Percentiles rank a stretch among this genome's conserved stretches.
Conservation (phyloP, 1,284 basidiomycete species). For the Phaffia rhodozyma region DNA sequence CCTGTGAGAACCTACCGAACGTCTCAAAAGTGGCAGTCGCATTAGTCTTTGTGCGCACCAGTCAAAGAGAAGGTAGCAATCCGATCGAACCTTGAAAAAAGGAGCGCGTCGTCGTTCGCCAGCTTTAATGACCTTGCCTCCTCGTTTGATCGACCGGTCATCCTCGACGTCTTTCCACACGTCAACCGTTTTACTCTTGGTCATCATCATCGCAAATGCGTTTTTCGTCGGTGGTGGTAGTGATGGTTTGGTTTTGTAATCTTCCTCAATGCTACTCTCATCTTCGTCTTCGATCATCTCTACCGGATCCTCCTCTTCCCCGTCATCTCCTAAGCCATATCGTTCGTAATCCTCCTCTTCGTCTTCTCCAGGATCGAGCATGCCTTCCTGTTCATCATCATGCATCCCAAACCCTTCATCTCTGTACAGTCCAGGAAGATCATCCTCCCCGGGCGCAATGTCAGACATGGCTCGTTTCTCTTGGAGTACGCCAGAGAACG, state of each 20-base stretch:
- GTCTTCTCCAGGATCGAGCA: constrained; percentile 12
- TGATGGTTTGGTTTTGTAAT: not conserved
- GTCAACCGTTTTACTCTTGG: constrained; percentile 13
- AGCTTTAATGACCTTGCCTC: constrained; percentile 27
- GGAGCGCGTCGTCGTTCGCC: constrained; percentile 64
- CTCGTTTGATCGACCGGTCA: constrained; percentile 27
- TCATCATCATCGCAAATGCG: constrained; percentile 15
- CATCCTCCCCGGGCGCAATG: not conserved
- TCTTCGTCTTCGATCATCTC: constrained; percentile 20
- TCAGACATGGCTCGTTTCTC: not conserved
- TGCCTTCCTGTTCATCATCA: constrained; percentile 9
- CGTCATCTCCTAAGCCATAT: constrained; percentile 14
- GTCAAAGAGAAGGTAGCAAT: constrained; percentile 6
- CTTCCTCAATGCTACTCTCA: constrained; percentile 19
- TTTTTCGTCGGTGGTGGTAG: constrained; percentile 18
- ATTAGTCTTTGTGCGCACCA: not conserved
- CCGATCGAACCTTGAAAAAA: constrained; percentile 68
- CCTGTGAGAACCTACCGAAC: constrained; percentile 55
- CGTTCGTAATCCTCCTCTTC: constrained; percentile 9
- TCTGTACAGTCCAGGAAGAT: not conserved
- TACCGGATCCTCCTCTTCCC: constrained; percentile 22
- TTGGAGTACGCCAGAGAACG: not conserved
- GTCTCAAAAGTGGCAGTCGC: not conserved
- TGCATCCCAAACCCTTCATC: not conserved
- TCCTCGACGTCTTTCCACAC: constrained; percentile 65